Base-by-base conservation (phyloP, 1,284 basidiomycete genomes). In the Austropuccinia psidii region DNA sequence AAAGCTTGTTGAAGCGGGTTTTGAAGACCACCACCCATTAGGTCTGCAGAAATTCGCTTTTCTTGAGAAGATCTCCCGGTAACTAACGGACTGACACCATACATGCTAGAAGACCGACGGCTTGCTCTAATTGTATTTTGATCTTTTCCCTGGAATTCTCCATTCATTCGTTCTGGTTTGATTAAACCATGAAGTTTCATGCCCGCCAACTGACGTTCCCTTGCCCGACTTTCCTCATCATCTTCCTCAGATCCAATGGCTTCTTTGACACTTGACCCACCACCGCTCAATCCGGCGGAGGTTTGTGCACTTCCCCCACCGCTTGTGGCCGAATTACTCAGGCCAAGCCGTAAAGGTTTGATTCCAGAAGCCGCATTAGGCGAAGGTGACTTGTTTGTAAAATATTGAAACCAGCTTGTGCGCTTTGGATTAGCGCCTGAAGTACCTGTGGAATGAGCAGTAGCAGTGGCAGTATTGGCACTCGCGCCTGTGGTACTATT, bases 151-250 rank as follows among this genome's bases (percentile, higher is more conserved):
- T 11, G 21, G 8, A 11, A 52, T n/a, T n/a, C n/a, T n/a, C n/a
- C 33, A 8, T 54, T 19, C 17, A 60, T 47, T 45, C 5, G 19
- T 21, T n/a, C n/a, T n/a, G n/a, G n/a, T 27, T 75, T 47, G 65
- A 91, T 87, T 73, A 93, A 90, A 9, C 92, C 92, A 90, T 93
- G 91, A 37, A 94, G 83, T 81, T 92, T 92, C 88, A 94, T 89
- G 13, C 90, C 90, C 13, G 91, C 91, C 77, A 90, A 85, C 74
- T 93, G 83, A 17, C 90, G 86, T 80, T 93, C 90, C 73, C 92
- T 84, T 80, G 93, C 92, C 74, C 85, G 85, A 58, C 86, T 84
- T 78, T 95, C 92, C 74, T 94, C 90, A 64, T 94, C 92, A 78
- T 93, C 92, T 81, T 95, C 92, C 49, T 86, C 83, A 85, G 15